Evolutionary conservation across 495 filamentous ascomycete species (phyloP), one percentile per base, ranked within the genome.

Genomic region (Hyaloscypha variabilis): DNA sequence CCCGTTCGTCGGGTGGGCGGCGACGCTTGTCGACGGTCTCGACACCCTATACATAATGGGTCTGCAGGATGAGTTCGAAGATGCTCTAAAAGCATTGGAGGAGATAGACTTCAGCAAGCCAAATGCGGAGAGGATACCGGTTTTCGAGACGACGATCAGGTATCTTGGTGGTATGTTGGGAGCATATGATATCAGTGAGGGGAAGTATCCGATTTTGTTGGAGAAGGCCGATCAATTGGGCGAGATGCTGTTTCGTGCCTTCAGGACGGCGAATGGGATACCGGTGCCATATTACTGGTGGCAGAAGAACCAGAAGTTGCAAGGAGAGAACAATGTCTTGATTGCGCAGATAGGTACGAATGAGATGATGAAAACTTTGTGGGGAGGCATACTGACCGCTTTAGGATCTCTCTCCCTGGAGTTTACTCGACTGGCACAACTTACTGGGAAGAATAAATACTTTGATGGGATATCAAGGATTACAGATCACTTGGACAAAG

Each of bases 41-140:
- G 94, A 98, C 75, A 95, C 93, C 0, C 78, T 98, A 19, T 97
- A 92, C 91, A 94, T 98, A 60, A 97, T 97, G 92, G 92, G 86
- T 8, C 70, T 97, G 77, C 88, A 90, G 74, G 81, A 90, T 8
- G 93, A 97, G 66, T 98, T 97, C 72, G 85, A 92, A 58, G 89
- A 93, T 59, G 94, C 92, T 10, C 82, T 93, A 8, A 78, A 89
- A 61, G 86, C 83, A 21, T 86, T 97, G 39, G 82, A 83, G 65
- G 80, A 88, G 58, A 96, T 97, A 66, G 91, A 98, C 75, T 98
- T 98, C 69, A 95, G 89, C 3, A 92, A 88, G 11, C 88, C 83
- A 46, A 83, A 82, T 34, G 74, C 77, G 0, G 50, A 76, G 14
- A 76, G 80, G 36, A 87, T 95, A 52, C 90, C 89, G 50, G 85